phyloP scores from a whole-genome alignment of 305 asterid species.

The Fraxinus latifolia region DNA sequence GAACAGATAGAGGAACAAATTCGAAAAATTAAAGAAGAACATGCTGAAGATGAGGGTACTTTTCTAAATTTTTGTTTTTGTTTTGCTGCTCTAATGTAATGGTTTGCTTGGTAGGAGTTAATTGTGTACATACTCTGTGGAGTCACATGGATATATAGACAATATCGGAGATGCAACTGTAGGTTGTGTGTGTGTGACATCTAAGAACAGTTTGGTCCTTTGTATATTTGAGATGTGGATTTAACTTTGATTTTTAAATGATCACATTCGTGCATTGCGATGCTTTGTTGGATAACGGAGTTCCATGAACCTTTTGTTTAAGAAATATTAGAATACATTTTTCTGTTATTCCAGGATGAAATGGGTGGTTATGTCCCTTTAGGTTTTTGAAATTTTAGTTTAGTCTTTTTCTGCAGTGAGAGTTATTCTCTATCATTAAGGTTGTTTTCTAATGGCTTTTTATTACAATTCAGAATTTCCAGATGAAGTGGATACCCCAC shows the following conservation, averaged over 20 bases:
- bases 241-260: neutral
- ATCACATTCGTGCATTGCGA: neutral
- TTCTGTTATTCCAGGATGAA: neutral
- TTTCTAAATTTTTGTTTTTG: constrained; percentile 3
- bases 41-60: constrained; percentile 93
- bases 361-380: neutral
- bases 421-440: neutral
- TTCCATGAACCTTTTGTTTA: neutral
- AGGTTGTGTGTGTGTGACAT: neutral
- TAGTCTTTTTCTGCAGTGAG: neutral
- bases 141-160: neutral
- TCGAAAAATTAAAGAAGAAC: constrained; percentile 76
- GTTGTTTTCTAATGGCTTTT: constrained; percentile 21
- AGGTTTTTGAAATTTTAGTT: neutral
- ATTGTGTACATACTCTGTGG: neutral
- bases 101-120: neutral
- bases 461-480: constrained; percentile 61
- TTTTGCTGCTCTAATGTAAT: neutral
- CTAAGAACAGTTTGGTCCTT: neutral
- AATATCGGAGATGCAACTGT: neutral
- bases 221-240: neutral
- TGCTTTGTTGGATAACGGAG: neutral
- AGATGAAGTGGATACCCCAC: constrained; percentile 96
- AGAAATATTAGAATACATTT: neutral
- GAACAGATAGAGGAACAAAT: constrained; percentile 90